These are phyloP conservation scores for Tetrahymena elliotti DNA, from an alignment of 73 alveolate genomes.

Conservation along the genomic window DNA sequence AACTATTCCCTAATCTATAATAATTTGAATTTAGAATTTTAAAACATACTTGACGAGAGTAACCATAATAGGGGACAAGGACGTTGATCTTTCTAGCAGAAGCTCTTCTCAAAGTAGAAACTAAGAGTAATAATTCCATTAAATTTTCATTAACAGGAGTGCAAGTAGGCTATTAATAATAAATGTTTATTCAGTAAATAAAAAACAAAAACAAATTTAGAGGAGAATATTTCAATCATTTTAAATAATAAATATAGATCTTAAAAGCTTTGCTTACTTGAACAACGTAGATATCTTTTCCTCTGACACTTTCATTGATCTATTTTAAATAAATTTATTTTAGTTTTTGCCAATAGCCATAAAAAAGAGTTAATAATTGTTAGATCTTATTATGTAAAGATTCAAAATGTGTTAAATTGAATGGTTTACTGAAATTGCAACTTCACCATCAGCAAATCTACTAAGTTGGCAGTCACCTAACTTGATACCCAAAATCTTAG, in stretches of 20 bases:
- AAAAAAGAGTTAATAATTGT: neutral
- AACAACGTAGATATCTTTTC: constrained; percentile 72
- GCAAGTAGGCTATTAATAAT: constrained; percentile 65
- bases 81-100: constrained; percentile 86
- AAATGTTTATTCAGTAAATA: neutral
- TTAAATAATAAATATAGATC: neutral
- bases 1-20: neutral
- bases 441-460: constrained; percentile 94
- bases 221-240: neutral
- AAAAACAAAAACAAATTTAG: neutral
- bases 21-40: neutral
- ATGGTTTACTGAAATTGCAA: constrained; percentile 8
- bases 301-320: constrained; percentile 76
- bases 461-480: constrained; percentile 44
- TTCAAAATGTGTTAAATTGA: neutral
- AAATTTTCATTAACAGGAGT: constrained; percentile 93
- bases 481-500: constrained; percentile 27
- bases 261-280: neutral
- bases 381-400: too few species aligned
- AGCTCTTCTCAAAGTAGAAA: constrained; percentile 83
- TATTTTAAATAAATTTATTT: constrained; percentile 8
- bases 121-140: constrained; percentile 83
- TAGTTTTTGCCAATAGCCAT: neutral
- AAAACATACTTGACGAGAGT: constrained; percentile 67
- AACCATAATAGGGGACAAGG: constrained; percentile 92